phyloP scores from a whole-genome alignment of 2,329 filamentous ascomycete genomes.

The Neopestalotiopsis sp. region DNA sequence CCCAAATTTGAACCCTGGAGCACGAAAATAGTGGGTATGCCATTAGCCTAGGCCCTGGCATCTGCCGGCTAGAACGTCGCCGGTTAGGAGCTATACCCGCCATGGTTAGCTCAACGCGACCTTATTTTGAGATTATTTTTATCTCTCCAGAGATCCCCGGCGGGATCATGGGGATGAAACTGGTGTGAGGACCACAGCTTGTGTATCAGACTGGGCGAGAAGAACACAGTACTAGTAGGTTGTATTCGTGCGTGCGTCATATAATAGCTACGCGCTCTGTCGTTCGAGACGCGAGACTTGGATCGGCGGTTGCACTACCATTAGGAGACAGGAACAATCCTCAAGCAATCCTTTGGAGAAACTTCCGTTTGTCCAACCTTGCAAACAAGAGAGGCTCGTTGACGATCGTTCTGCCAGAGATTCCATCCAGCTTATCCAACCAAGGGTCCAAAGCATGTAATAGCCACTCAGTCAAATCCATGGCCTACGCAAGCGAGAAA shows the following conservation, averaged over 20 bases:
- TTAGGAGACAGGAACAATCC: neutral
- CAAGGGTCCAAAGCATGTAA: too few species aligned
- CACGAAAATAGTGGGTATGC: neutral
- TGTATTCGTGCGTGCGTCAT: neutral
- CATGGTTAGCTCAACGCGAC: neutral
- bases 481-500: too few species aligned
- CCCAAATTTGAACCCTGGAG: neutral
- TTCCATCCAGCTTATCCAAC: neutral
- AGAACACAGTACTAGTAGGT: neutral
- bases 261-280: neutral
- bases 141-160: constrained; percentile 7
- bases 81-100: constrained; percentile 14
- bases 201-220: neutral
- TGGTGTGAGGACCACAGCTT: neutral
- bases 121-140: constrained; percentile 11
- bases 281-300: neutral
- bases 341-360: neutral
- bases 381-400: neutral
- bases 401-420: neutral
- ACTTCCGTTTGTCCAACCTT: neutral
- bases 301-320: neutral
- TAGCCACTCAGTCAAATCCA: too few species aligned
- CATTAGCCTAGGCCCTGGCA: neutral
- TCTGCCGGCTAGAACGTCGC: constrained; percentile 12
- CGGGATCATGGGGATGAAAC: constrained; percentile 7